Conservation (phyloP, 768 basidiomycete species). For the Favolaschia claudopus region DNA sequence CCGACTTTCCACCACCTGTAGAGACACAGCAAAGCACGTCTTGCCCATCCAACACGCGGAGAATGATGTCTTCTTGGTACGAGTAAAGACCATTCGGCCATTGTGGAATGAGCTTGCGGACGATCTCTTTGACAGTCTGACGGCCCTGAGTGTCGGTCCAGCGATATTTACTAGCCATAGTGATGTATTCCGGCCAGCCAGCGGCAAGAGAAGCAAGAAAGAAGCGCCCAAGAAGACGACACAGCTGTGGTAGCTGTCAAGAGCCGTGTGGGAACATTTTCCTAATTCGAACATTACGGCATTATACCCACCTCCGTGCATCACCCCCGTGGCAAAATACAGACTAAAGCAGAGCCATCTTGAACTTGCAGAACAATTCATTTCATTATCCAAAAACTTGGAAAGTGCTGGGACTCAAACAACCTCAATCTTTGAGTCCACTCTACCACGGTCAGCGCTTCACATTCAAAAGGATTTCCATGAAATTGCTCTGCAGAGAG, state of each 20-base stretch:
- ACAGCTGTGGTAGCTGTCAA: too few species aligned
- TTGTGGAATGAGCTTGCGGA: too few species aligned
- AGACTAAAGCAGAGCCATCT: constrained; percentile 17
- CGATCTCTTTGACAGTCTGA: too few species aligned
- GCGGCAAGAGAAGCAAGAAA: too few species aligned
- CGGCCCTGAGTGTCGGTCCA: background rate
- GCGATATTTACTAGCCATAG: too few species aligned
- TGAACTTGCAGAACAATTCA: constrained; percentile 18
- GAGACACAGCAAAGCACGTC: constrained; percentile 5
- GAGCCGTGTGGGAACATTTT: too few species aligned
- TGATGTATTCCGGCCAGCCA: too few species aligned
- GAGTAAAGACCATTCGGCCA: constrained; percentile 9
- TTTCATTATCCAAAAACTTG: background rate
- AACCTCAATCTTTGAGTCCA: too few species aligned
- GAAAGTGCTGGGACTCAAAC: background rate
- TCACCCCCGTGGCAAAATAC: too few species aligned
- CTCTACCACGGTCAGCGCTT: background rate
- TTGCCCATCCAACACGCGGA: constrained; percentile 7
- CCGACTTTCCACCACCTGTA: constrained; percentile 13
- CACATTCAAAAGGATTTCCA: background rate
- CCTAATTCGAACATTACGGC: too few species aligned
- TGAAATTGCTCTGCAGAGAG: background rate
- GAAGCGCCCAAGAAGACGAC: too few species aligned
- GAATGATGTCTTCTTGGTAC: background rate
- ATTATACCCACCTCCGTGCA: too few species aligned